These are phyloP conservation scores for Xylariaceae sp. DNA, from an alignment of 2,329 filamentous ascomycete genomes.

Conservation along the genomic window DNA sequence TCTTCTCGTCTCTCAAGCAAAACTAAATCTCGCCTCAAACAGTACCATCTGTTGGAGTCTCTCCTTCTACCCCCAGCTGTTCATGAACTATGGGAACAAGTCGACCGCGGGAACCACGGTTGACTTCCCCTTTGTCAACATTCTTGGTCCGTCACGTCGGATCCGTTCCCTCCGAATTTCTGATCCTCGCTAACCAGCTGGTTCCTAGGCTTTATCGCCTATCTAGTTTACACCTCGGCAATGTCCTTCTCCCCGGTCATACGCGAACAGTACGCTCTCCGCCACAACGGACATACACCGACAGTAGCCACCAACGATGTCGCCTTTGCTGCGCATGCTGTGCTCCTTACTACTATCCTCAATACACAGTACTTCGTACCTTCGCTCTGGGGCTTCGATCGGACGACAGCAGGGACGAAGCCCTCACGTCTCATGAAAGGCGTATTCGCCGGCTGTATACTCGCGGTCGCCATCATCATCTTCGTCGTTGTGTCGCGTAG, in stretches of 20 bases:
- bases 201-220: slow-evolving; percentile 64
- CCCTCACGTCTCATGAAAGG: slow-evolving; percentile 60
- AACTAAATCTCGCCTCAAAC: no score
- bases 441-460: slow-evolving; percentile 64
- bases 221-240: slow-evolving; percentile 67
- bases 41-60: slow-evolving; percentile 72
- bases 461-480: slow-evolving; percentile 47
- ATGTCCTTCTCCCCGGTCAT: slow-evolving; percentile 79
- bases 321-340: slow-evolving; percentile 77
- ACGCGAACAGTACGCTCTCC: slow-evolving; percentile 75
- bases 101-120: slow-evolving; percentile 81
- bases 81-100: slow-evolving; percentile 72
- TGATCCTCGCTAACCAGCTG: background rate
- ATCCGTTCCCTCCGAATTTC: background rate
- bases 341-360: slow-evolving; percentile 66
- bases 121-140: slow-evolving; percentile 79
- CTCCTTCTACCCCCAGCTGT: slow-evolving; percentile 88
- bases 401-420: slow-evolving; percentile 45
- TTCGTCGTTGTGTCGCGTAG: slow-evolving; percentile 35
- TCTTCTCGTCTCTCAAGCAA: no score
- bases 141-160: slow-evolving; percentile 41
- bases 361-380: slow-evolving; percentile 73
- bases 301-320: slow-evolving; percentile 90
- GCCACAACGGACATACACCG: slow-evolving; percentile 70
- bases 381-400: slow-evolving; percentile 70